A percentile compares a stretch with the other conserved stretches of the same genome.
Conservation (phyloP, 352 stramenopile species). For the Sclerospora graminicola region DNA sequence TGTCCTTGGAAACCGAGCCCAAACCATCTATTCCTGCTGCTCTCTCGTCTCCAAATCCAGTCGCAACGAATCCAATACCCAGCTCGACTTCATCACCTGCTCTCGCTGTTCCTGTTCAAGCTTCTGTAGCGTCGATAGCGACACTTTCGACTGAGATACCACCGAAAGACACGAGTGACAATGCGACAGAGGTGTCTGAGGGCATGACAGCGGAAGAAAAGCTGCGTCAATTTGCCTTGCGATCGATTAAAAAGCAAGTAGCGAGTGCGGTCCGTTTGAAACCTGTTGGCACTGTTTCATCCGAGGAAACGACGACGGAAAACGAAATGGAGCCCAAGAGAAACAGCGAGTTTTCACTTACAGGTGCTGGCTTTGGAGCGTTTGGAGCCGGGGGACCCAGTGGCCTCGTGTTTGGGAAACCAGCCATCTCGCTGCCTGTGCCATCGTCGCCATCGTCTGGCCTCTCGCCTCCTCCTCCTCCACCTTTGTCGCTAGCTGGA, state of each 20-base stretch:
- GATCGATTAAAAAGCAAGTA: conserved; percentile 63
- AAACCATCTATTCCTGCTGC: conserved; percentile 3
- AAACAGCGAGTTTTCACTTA: conserved; percentile 25
- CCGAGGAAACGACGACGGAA: conserved; percentile 6
- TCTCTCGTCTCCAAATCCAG: conserved; percentile 5
- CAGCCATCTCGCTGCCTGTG: conserved; percentile 58
- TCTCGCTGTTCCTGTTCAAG: conserved; percentile 6
- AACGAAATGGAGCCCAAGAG: conserved; percentile 8
- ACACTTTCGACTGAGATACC: conserved; percentile 5
- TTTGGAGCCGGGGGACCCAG: conserved; percentile 45
- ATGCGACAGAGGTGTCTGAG: conserved; percentile 5
- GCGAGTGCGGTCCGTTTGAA: conserved; percentile 18
- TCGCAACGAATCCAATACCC: conserved; percentile 6
- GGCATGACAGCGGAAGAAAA: conserved; percentile 44
- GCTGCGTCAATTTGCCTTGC: conserved; percentile 47
- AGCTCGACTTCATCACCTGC: conserved; percentile 9
- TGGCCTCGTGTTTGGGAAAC: conserved; percentile 66
- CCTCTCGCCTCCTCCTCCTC: conserved; percentile 10
- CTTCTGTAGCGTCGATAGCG: conserved; percentile 1
- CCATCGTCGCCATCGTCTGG: conserved; percentile 37
- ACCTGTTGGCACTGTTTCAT: conserved; percentile 2
- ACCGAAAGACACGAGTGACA: conserved; percentile 8
- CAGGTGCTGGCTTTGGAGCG: conserved; percentile 22
- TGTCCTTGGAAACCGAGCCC: conserved; percentile 9
- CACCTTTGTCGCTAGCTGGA: conserved; percentile 15